These are phyloP conservation scores for Cystobasidiaceae sp. DNA, from an alignment of 1,284 basidiomycete genomes.

Conservation along the genomic window DNA sequence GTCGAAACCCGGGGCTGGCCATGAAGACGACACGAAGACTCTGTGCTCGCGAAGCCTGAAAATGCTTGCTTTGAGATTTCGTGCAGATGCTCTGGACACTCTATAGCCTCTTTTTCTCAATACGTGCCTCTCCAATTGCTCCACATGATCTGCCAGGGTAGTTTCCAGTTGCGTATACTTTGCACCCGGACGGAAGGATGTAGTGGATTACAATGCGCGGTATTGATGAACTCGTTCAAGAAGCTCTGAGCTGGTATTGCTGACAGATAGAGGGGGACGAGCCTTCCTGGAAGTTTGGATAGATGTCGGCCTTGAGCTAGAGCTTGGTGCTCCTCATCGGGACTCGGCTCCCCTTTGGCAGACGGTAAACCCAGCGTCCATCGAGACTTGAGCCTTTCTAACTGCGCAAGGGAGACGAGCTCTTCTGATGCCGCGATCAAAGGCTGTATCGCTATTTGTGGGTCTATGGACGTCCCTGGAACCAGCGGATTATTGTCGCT, in stretches of 20 bases:
- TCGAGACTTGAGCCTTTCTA: conserved; percentile 13
- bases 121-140: conserved; percentile 21
- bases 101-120: not conserved
- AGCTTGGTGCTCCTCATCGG: conserved; percentile 23
- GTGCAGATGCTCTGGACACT: too few species aligned
- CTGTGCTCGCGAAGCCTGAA: too few species aligned
- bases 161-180: conserved; percentile 16
- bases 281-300: conserved; percentile 7
- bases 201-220: conserved; percentile 21
- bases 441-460: not conserved
- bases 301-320: conserved; percentile 23
- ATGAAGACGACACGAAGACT: too few species aligned
- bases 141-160: conserved; percentile 23
- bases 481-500: not conserved
- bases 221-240: conserved; percentile 4
- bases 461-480: conserved; percentile 2
- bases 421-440: conserved; percentile 9
- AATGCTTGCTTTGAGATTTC: too few species aligned
- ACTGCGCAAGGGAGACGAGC: conserved; percentile 9
- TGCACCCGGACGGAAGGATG: conserved; percentile 1
- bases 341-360: conserved; percentile 4
- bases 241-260: conserved; percentile 12
- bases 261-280: conserved; percentile 16
- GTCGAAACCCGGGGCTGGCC: too few species aligned
- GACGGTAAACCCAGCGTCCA: conserved; percentile 27